Conservation (phyloP, 768 basidiomycete genomes). For the Coprinopsis cinerea region DNA sequence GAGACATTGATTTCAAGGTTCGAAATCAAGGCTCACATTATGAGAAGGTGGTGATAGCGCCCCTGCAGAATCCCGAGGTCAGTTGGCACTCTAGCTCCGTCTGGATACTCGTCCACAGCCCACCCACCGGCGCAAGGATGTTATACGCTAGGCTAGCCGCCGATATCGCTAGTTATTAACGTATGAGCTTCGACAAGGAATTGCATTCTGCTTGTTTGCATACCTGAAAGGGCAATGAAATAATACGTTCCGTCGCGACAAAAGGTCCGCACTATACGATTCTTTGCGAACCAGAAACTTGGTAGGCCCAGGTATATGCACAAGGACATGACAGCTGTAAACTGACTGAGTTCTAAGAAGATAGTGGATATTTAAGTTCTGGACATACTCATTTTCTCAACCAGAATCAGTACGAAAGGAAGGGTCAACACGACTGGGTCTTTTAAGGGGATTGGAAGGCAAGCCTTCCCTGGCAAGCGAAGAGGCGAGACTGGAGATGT, state of each 20-base stretch:
- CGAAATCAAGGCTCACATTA: not conserved
- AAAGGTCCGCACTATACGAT: not conserved
- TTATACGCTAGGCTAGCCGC: not conserved
- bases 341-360: no score
- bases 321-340: not conserved
- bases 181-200: not conserved
- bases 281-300: not conserved
- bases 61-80: not conserved
- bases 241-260: slow-evolving; percentile 2
- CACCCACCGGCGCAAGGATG: not conserved
- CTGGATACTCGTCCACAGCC: not conserved
- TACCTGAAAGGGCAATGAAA: not conserved
- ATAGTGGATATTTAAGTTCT: no score
- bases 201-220: not conserved
- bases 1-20: not conserved
- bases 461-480: no score
- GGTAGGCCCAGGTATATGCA: not conserved
- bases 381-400: no score
- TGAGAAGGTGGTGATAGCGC: not conserved
- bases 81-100: not conserved
- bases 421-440: no score
- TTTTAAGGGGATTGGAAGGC: no score
- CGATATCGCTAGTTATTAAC: not conserved
- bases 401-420: no score
- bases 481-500: no score